Percentiles rank a stretch among this genome's conserved stretches.
phyloP scores from a whole-genome alignment of 2,329 filamentous ascomycete species.

The Ophiostoma himal-ulmi region DNA sequence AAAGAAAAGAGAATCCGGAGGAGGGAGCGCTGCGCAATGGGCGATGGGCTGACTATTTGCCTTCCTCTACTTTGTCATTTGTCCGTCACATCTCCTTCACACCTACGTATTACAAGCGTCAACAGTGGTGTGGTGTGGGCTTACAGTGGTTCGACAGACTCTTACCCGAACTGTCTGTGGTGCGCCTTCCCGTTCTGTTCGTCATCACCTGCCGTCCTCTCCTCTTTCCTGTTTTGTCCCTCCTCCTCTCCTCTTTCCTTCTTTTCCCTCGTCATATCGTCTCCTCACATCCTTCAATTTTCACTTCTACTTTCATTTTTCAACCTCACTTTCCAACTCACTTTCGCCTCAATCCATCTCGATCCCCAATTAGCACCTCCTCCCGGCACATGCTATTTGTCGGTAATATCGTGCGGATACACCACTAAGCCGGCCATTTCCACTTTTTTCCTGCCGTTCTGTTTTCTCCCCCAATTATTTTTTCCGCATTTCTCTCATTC shows the following conservation, averaged over 20 bases:
- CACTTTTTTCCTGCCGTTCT: slow-evolving; percentile 20
- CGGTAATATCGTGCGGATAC: slow-evolving; percentile 17
- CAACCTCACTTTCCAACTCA: slow-evolving; percentile 8
- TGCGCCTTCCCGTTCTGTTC: slow-evolving; percentile 13
- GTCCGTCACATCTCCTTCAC: background rate
- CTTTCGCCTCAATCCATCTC: background rate
- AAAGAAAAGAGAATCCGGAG: background rate
- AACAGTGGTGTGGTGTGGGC: slow-evolving; percentile 4
- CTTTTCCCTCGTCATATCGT: background rate
- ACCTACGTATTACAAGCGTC: background rate
- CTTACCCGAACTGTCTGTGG: slow-evolving; percentile 17
- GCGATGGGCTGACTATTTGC: background rate
- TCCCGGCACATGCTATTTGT: slow-evolving; percentile 13
- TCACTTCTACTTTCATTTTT: background rate
- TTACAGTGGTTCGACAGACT: slow-evolving; percentile 15
- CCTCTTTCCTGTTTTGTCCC: slow-evolving; percentile 13
- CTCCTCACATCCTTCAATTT: background rate
- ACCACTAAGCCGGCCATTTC: slow-evolving; percentile 11
- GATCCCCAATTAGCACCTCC: background rate
- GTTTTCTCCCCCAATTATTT: slow-evolving; percentile 20
- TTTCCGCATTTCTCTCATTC: slow-evolving; percentile 15
- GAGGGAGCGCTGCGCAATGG: background rate
- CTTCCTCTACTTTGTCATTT: background rate
- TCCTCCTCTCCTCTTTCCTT: background rate
- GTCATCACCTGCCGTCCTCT: slow-evolving; percentile 15